Evolutionary conservation across 805 yeast genomes (phyloP).

Genomic region (Yarrowia porcina): DNA sequence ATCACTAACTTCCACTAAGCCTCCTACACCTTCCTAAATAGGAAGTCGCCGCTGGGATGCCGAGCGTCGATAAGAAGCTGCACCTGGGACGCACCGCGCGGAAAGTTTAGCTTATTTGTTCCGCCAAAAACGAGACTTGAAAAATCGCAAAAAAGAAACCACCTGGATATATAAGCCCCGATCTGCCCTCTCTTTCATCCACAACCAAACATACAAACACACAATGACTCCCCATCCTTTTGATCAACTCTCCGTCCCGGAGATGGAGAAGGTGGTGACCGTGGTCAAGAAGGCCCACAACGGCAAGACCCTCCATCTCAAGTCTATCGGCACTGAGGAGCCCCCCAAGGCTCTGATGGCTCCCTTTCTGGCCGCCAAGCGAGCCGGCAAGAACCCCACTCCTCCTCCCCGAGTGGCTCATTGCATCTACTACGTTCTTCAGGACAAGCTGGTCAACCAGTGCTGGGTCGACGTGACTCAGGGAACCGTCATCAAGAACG

Average conservation of each 20-base stretch:
- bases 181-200: not conserved
- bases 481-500: constrained; percentile 59
- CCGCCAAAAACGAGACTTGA: not conserved
- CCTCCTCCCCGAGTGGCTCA: constrained; percentile 69
- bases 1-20: too few relatives aligned
- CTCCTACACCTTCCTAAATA: constrained; percentile 21
- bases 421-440: constrained; percentile 61
- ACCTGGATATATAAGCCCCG: not conserved
- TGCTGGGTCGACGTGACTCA: constrained; percentile 64
- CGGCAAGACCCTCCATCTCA: constrained; percentile 37
- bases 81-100: not conserved
- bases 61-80: not conserved
- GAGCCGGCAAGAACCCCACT: constrained; percentile 44
- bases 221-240: constrained; percentile 36
- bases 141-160: not conserved
- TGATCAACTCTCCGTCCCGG: constrained; percentile 38
- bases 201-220: not conserved
- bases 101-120: not conserved
- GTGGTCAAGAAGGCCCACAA: constrained; percentile 33
- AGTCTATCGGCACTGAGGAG: constrained; percentile 44
- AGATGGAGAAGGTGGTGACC: constrained; percentile 34
- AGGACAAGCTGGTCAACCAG: constrained; percentile 53
- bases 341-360: constrained; percentile 77
- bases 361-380: constrained; percentile 65
- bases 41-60: constrained; percentile 5